These are phyloP conservation scores for Suillus tomentosus DNA, from an alignment of 768 basidiomycete species.

Conservation along the genomic window DNA sequence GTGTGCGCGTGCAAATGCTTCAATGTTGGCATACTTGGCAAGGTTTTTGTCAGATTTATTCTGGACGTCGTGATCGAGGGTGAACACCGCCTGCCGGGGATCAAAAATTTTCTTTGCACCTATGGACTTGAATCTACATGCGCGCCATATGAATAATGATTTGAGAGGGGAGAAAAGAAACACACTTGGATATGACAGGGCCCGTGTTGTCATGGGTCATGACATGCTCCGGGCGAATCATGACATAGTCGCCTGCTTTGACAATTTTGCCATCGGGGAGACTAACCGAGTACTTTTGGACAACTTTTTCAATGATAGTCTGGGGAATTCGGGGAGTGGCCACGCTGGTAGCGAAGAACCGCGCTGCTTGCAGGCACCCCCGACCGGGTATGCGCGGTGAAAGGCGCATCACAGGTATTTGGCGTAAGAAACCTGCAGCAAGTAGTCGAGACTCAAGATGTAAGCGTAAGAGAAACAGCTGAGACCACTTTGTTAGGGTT, in stretches of 20 bases:
- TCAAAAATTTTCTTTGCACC: conserved; percentile 84
- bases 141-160: conserved; percentile 7
- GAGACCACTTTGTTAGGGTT: background rate
- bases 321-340: conserved; percentile 55
- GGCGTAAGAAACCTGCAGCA: background rate
- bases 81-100: conserved; percentile 88
- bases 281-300: conserved; percentile 95
- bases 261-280: conserved; percentile 77
- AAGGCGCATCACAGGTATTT: conserved; percentile 7
- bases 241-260: conserved; percentile 97
- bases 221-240: conserved; percentile 98
- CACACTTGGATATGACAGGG: conserved; percentile 95
- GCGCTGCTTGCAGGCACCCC: conserved; percentile 9
- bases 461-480: background rate
- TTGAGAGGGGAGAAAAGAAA: conserved; percentile 7
- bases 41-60: conserved; percentile 91
- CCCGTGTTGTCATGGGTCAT: conserved; percentile 99
- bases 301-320: conserved; percentile 95
- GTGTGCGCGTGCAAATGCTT: conserved; percentile 84
- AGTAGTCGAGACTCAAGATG: background rate
- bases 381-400: conserved; percentile 2
- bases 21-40: conserved; percentile 89
- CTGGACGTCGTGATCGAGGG: conserved; percentile 97
- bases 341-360: conserved; percentile 37
- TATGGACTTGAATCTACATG: conserved; percentile 86